Percentiles rank a stretch among this genome's conserved stretches.
These are phyloP conservation scores for Grosmannia clavigera DNA, from an alignment of 2,329 filamentous ascomycete species.

Conservation along the genomic window DNA sequence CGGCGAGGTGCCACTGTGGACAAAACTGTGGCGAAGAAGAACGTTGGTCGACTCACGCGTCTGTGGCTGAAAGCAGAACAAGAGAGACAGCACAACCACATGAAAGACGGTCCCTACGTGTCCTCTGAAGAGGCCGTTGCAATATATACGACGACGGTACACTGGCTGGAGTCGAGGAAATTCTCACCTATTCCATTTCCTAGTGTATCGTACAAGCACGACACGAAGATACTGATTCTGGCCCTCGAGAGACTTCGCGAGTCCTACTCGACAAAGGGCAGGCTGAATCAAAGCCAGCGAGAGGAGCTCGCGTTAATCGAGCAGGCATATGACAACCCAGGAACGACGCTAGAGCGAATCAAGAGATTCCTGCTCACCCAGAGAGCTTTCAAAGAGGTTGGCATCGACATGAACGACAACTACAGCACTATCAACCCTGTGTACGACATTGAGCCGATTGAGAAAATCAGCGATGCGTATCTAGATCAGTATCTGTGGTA, in stretches of 20 bases:
- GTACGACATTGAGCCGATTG: constrained; percentile 96
- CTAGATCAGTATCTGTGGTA: constrained; percentile 99
- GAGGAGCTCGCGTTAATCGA: constrained; percentile 95
- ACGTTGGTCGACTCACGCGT: constrained; percentile 83
- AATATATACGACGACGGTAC: constrained; percentile 96
- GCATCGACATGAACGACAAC: constrained; percentile 99
- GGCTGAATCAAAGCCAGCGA: constrained; percentile 92
- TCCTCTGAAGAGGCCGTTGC: constrained; percentile 97
- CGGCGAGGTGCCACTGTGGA: constrained; percentile 92
- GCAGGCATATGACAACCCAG: constrained; percentile 95
- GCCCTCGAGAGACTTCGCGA: constrained; percentile 87
- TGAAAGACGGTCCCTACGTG: constrained; percentile 97
- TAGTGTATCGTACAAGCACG: constrained; percentile 97
- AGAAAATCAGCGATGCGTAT: constrained; percentile 98
- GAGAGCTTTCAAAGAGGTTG: constrained; percentile 96
- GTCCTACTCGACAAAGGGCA: constrained; percentile 93
- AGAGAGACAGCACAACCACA: constrained; percentile 96
- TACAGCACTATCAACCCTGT: constrained; percentile 99
- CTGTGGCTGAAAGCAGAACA: constrained; percentile 98
- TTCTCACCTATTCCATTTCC: constrained; percentile 98
- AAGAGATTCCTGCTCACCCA: constrained; percentile 96
- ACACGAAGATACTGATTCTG: constrained; percentile 96
- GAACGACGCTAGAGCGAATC: constrained; percentile 88
- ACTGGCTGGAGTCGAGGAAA: constrained; percentile 96
- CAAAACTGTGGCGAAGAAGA: constrained; percentile 99